phyloP scores from a whole-genome alignment of 495 filamentous ascomycete genomes.

The Lasiosphaeris hirsuta region DNA sequence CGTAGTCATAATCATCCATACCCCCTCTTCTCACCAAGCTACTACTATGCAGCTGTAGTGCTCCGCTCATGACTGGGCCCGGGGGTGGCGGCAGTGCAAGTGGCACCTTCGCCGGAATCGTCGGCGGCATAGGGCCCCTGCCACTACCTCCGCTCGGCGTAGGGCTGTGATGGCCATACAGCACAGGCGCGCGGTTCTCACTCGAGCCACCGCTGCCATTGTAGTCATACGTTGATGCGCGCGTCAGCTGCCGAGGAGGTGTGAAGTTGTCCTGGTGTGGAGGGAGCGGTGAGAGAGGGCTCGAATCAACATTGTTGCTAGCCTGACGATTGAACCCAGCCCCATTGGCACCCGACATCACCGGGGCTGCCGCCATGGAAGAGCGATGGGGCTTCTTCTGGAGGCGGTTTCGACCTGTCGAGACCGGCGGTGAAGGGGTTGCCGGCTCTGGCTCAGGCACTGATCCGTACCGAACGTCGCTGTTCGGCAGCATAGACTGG shows the following conservation, averaged over 20 bases:
- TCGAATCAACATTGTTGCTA: slow-evolving; percentile 12
- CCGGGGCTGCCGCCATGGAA: slow-evolving; percentile 31
- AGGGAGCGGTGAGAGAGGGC: slow-evolving; percentile 43
- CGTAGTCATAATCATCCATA: slow-evolving; percentile 18
- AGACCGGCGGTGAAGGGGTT: slow-evolving; percentile 21
- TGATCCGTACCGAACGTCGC: slow-evolving; percentile 9
- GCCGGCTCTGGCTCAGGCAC: slow-evolving; percentile 23
- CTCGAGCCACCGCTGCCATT: background rate
- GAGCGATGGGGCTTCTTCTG: slow-evolving; percentile 56
- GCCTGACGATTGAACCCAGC: slow-evolving; percentile 24
- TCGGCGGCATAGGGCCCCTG: slow-evolving; percentile 20
- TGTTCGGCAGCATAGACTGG: slow-evolving; percentile 21
- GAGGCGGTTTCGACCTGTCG: slow-evolving; percentile 51
- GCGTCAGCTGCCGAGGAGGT: slow-evolving; percentile 34
- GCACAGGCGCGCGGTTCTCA: slow-evolving; percentile 38
- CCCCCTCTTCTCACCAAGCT: slow-evolving; percentile 22
- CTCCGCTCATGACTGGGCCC: slow-evolving; percentile 41
- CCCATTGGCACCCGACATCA: slow-evolving; percentile 36
- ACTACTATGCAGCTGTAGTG: slow-evolving; percentile 34
- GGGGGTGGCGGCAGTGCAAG: slow-evolving; percentile 34
- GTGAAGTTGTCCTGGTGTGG: slow-evolving; percentile 44
- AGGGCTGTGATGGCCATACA: slow-evolving; percentile 4
- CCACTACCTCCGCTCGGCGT: background rate
- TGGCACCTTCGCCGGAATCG: slow-evolving; percentile 75
- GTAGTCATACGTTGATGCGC: slow-evolving; percentile 44